Percentiles rank a stretch among this genome's conserved stretches.
These are phyloP conservation scores for Aspergillus japonicus DNA, from an alignment of 2,329 filamentous ascomycete species.

Conservation along the genomic window DNA sequence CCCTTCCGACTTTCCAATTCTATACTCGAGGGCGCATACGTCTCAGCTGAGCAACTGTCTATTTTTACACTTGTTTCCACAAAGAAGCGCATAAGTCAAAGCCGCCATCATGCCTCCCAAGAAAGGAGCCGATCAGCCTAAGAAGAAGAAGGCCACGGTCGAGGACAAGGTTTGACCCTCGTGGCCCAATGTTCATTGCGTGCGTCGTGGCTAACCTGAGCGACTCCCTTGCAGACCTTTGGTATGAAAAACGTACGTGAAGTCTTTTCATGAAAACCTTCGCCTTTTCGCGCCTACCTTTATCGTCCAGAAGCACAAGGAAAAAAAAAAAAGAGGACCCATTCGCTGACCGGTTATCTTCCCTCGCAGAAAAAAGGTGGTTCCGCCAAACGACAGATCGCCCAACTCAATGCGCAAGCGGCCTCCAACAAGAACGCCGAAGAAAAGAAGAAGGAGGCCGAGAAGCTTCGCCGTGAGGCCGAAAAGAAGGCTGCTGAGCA, in stretches of 20 bases:
- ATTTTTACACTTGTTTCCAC: conserved; percentile 9
- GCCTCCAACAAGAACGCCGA: conserved; percentile 77
- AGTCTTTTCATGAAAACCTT: conserved; percentile 1
- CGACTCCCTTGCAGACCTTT: conserved; percentile 63
- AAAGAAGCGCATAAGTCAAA: conserved; percentile 8
- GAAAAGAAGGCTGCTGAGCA: conserved; percentile 90
- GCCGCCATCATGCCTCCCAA: conserved; percentile 49
- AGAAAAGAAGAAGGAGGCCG: conserved; percentile 74
- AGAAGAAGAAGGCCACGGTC: conserved; percentile 56
- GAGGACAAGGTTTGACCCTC: conserved; percentile 68
- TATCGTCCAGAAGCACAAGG: neutral
- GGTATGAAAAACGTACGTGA: conserved; percentile 87
- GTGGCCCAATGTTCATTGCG: conserved; percentile 12
- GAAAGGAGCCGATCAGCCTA: conserved; percentile 42
- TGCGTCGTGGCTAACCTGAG: conserved; percentile 18
- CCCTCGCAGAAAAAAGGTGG: conserved; percentile 78
- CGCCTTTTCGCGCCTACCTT: neutral
- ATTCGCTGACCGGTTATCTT: conserved; percentile 20
- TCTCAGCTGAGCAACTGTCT: neutral
- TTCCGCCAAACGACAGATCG: conserved; percentile 85
- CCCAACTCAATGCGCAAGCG: conserved; percentile 72
- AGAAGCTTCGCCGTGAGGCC: conserved; percentile 66
- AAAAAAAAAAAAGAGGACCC: neutral
- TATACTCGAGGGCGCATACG: neutral
- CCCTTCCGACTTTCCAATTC: neutral